These are phyloP conservation scores for Allium fistulosum DNA, from an alignment of 106 monocot species.

Conservation along the genomic window DNA sequence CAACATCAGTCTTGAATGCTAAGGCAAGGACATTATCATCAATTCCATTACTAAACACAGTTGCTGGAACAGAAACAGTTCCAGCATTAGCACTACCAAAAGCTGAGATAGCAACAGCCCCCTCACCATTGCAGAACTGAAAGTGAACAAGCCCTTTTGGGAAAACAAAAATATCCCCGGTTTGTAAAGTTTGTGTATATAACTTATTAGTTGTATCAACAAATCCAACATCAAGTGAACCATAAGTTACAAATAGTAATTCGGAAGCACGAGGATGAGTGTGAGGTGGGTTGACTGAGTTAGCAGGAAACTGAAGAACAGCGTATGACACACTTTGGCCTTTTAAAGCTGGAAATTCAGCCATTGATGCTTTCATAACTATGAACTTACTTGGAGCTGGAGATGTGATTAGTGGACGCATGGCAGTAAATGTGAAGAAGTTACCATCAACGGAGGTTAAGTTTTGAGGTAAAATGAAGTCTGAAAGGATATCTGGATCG, in stretches of 20 bases:
- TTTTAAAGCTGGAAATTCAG: slow-evolving; percentile 15
- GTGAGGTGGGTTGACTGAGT: slow-evolving; percentile 11
- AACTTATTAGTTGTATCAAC: slow-evolving; percentile 19
- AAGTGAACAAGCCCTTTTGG: slow-evolving; percentile 21
- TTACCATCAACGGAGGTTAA: neutral
- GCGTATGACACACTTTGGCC: slow-evolving; percentile 20
- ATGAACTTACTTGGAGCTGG: neutral
- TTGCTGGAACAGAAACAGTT: slow-evolving; percentile 13
- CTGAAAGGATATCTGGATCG: slow-evolving; percentile 18
- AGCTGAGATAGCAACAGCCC: slow-evolving; percentile 9
- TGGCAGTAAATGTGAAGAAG: slow-evolving; percentile 20
- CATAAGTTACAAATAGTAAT: slow-evolving; percentile 2
- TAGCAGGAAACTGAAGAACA: slow-evolving; percentile 4
- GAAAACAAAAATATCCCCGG: slow-evolving; percentile 15
- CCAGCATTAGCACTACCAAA: slow-evolving; percentile 18
- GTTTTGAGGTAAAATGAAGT: slow-evolving; percentile 3
- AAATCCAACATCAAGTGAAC: slow-evolving; percentile 13
- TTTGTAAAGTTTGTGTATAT: neutral
- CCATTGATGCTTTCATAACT: slow-evolving; percentile 1
- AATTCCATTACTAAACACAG: slow-evolving; percentile 14
- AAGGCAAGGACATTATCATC: slow-evolving; percentile 10
- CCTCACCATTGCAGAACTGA: neutral
- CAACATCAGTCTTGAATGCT: slow-evolving; percentile 22
- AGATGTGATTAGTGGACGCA: neutral
- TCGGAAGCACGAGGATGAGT: slow-evolving; percentile 14